Evolutionary conservation across 495 filamentous ascomycete species (phyloP), one percentile per base, ranked within the genome.

Genomic region (Xylaria telfairii): DNA sequence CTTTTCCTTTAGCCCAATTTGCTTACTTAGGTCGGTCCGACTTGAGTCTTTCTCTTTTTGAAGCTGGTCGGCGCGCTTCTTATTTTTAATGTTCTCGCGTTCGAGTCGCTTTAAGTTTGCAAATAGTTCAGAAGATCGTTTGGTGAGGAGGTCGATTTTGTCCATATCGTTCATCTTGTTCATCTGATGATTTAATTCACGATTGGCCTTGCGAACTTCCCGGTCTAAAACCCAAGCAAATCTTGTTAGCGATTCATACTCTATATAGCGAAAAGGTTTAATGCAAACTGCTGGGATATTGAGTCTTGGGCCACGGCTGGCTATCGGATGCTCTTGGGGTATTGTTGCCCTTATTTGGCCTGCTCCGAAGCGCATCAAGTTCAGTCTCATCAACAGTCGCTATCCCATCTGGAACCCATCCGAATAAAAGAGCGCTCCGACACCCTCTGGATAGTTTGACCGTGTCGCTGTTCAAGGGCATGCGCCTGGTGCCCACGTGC

Each of bases 11-110:
- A 97, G 89, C 13, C 89, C 90, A 10, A 91, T 88, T 26, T 92
- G 94, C 80, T 96, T 96, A 80, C 87, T 95, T 64, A 97, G 85
- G 79, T 99, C 96, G 46, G 90, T 91, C 72, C 92, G 90, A 24
- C 90, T 89, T 71, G 92, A 90, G 80, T 99, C 96, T 79, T 96
- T 96, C 72, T 99, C 96, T 79, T 98, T 98, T 81, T 99, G 96
- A 68, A 98, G 79, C 75, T 94, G 92, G 81, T 99, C 96, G 19
- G 92, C 93, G 10, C 94, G 91, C 81, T 98, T 99, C 83, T 97
- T 97, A 76, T 94, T 94, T 82, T 97, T 98, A 49, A 92, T 86
- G 75, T 97, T 93, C 66, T 98, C 96, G 37, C 95, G 92, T 78
- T 98, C 95, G 69, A 96, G 87, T 63, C 93, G 90, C 76, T 97